Percentiles rank a stretch among this genome's conserved stretches.
Evolutionary conservation across 73 alveolate species (phyloP).

Genomic region (Uronychia setigera): DNA sequence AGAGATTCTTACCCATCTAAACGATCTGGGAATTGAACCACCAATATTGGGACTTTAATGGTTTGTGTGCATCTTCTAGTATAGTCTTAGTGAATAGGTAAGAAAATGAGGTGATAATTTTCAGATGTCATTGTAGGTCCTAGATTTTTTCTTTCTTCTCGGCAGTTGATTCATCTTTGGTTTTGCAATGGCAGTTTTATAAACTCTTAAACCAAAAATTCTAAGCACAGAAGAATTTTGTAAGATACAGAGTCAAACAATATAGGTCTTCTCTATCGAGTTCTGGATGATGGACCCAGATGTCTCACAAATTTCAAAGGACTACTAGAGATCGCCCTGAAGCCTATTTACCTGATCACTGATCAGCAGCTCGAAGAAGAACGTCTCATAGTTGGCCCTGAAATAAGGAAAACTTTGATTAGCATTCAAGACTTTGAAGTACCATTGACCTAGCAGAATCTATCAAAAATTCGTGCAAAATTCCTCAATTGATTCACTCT

Average conservation of each 20-base stretch:
- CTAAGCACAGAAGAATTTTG: conserved; percentile 15
- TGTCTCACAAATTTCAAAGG: background rate
- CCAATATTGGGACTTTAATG: conserved; percentile 46
- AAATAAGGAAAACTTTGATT: background rate
- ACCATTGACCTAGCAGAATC: background rate
- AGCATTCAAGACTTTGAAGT: background rate
- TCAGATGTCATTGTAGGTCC: background rate
- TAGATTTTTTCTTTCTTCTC: conserved; percentile 11
- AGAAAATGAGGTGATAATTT: background rate
- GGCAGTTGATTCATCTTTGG: conserved; percentile 13
- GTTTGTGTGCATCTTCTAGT: conserved; percentile 63
- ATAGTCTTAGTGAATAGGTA: conserved; percentile 14
- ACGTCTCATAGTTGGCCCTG: background rate
- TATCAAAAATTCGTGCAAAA: conserved; percentile 9
- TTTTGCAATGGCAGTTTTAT: conserved; percentile 3
- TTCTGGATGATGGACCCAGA: background rate
- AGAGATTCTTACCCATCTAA: conserved; percentile 36
- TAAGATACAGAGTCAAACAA: background rate
- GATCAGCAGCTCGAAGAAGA: background rate
- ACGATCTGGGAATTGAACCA: conserved; percentile 48
- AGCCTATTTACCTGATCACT: conserved; percentile 8
- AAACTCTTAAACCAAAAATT: background rate
- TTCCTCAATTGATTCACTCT: conserved; percentile 22
- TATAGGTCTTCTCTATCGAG: background rate
- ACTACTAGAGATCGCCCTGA: background rate